phyloP scores from a whole-genome alignment of 2,329 filamentous ascomycete species.

The Trichoderma sp. region DNA sequence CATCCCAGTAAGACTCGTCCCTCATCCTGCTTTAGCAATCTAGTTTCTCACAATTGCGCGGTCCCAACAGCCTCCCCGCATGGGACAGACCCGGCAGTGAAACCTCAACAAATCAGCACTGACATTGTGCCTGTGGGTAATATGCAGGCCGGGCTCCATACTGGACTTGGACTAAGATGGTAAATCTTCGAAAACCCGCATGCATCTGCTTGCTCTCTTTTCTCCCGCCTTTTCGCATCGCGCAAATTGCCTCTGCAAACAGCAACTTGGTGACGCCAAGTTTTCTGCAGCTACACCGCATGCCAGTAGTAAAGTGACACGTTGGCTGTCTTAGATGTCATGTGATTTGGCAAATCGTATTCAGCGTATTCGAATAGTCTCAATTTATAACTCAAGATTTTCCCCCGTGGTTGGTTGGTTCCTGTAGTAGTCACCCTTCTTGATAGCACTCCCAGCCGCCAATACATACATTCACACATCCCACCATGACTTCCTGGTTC shows the following conservation, averaged over 20 bases:
- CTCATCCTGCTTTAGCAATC: neutral
- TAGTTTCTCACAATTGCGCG: neutral
- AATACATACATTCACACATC: neutral
- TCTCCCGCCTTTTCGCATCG: neutral
- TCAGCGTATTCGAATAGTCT: neutral
- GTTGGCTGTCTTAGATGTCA: neutral
- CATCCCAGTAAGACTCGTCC: neutral
- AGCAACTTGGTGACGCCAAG: neutral
- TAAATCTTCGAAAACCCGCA: neutral
- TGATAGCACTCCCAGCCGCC: neutral
- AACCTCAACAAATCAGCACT: neutral
- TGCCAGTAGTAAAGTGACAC: neutral
- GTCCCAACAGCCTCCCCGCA: neutral
- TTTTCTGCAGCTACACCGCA: conserved; percentile 2
- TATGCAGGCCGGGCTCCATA: neutral
- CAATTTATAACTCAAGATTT: neutral
- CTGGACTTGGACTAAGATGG: neutral
- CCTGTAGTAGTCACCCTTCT: neutral
- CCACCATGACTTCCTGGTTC: conserved; percentile 9
- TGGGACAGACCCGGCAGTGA: neutral
- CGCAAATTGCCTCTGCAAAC: neutral
- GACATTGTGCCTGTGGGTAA: neutral
- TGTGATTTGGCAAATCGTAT: neutral
- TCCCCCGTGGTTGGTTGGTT: neutral
- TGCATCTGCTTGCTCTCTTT: neutral